Evolutionary conservation across 108 stramenopile genomes (phyloP).

Genomic region (Nitzschia sp.): DNA sequence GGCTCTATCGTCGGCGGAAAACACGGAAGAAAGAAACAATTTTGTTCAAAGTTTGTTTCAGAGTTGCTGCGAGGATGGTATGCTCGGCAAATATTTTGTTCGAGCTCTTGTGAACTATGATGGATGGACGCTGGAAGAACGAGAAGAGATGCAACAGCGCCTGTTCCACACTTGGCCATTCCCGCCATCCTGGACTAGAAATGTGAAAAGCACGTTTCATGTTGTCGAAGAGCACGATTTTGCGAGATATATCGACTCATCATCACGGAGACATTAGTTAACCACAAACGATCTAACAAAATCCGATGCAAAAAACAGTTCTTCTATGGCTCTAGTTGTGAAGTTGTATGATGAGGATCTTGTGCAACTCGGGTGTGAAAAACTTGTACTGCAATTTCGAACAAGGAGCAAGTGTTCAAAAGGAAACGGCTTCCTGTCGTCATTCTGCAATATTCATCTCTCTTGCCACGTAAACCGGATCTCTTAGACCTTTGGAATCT

Average conservation of each 20-base stretch:
- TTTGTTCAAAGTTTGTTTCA: slow-evolving; percentile 46
- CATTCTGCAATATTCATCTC: too few species aligned
- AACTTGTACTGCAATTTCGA: too few species aligned
- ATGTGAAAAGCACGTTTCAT: slow-evolving; percentile 6
- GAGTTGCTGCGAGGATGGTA: slow-evolving; percentile 70
- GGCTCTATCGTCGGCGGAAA: slow-evolving; percentile 40
- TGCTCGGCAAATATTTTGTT: slow-evolving; percentile 52
- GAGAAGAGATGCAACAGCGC: slow-evolving; percentile 30
- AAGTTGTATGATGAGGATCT: too few species aligned
- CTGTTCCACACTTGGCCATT: slow-evolving; percentile 56
- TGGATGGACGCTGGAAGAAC: slow-evolving; percentile 58
- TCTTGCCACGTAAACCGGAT: too few species aligned
- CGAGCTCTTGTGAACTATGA: slow-evolving; percentile 34
- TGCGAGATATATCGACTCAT: not conserved
- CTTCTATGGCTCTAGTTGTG: too few species aligned
- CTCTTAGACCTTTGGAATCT: not conserved
- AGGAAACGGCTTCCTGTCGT: too few species aligned
- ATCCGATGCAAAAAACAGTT: too few species aligned
- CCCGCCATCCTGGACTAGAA: slow-evolving; percentile 62
- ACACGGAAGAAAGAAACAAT: slow-evolving; percentile 27
- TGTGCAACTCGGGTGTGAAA: too few species aligned
- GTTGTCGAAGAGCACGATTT: not conserved
- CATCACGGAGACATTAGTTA: too few species aligned
- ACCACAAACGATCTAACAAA: too few species aligned
- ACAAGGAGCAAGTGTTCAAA: too few species aligned